Evolutionary conservation across 371 early-diverging fungal species (phyloP), one percentile per base, ranked within the genome.

Genomic region (Basidiobolus meristosporus): DNA sequence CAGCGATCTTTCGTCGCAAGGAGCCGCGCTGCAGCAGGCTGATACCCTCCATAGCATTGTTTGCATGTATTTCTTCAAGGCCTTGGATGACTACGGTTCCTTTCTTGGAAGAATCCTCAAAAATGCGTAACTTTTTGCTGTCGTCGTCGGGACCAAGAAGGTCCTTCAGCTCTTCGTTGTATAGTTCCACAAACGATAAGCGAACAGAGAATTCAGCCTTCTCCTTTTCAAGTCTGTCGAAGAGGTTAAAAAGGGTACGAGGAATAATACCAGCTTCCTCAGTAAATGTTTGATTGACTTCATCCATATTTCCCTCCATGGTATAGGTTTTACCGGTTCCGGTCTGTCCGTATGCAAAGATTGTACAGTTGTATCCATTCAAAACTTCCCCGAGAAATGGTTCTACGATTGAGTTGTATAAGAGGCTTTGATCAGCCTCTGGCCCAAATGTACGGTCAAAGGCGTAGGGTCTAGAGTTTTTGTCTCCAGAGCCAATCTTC

Each of bases 161-260:
- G 57, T 98, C 98, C 20, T 77, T 70, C 38, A 98, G 63, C 30
- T 96, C 90, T 53, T 99, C 99, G 50, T 98, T 98, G 65, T 99
- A 99, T 17, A 99, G 70, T 59, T 99, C 99, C 21, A 96, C 62
- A 43, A 83, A 80, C 29, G 90, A 90, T 4, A 90, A 69, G 19
- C 70, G 70, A 6, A 85, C 86, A 2, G 78, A 65, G 44, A 65
- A 80, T 40, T 89, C 82, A 0, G 72, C 55, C 0, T 53, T 49
- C 33, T 62, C 53, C 14, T 43, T 41, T 18, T 73, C 66, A 15
- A 85, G 59, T 2, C 68, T 67, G 9, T 72, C 62, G 54, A 93
- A 96, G 31, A 99, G 59, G 23, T 76, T 62, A 40, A 80, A 56
- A 40, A 96, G 67, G 0, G 82, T 70, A 43, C 85, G 76, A 2